Evolutionary conservation across 1,284 basidiomycete species (phyloP), one percentile per base, ranked within the genome.

Genomic region (Cutaneotrichosporon daszewskae): DNA sequence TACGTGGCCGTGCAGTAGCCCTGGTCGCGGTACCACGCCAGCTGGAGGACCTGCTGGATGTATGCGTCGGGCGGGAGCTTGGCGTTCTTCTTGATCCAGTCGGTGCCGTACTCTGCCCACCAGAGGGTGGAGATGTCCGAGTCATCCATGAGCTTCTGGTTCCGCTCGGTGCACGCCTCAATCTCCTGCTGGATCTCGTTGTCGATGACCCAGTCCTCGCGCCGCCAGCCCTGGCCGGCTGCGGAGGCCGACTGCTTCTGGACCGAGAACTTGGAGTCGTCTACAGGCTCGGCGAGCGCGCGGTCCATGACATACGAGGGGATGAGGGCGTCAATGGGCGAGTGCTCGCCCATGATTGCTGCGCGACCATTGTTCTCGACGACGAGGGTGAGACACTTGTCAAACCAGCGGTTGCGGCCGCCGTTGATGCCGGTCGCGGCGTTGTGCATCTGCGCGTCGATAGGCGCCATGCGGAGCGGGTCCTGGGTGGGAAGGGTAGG

Each of bases 251-350:
- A 35, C 13, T 11, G 13, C 8, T 9, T 9, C 24, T 33, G 23
- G 16, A 37, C 19, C 6, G 19, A 20, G 54, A 76, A 76, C 26
- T 60, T 55, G n/a, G 71, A 62, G 9, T 66, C 62, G 44, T 82
- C 78, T 4, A 86, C 74, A 9, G 76, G 76, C 56, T 84, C 77
- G 1, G 80, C 79, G 28, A 91, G 74, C 2, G 82, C 82, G 59
- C 85, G 94, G 61, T 96, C 90, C 31, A 82, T 81, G n/a, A 89
- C 80, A 40, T 92, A 85, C 54, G 86, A 88, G 0, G 92, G 91
- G 37, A 95, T 83, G 10, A 97, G 75, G 1, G 92, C 92, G 55
- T 97, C 94, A 45, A 85, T 84, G 0, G 88, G 85, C 3, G 88
- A 87, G 71, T 96, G 92, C 72, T 97, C 94, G 22, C 94, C 94